These are phyloP conservation scores for Poa pratensis DNA, from an alignment of 176 grass and related monocot species.

Conservation along the genomic window DNA sequence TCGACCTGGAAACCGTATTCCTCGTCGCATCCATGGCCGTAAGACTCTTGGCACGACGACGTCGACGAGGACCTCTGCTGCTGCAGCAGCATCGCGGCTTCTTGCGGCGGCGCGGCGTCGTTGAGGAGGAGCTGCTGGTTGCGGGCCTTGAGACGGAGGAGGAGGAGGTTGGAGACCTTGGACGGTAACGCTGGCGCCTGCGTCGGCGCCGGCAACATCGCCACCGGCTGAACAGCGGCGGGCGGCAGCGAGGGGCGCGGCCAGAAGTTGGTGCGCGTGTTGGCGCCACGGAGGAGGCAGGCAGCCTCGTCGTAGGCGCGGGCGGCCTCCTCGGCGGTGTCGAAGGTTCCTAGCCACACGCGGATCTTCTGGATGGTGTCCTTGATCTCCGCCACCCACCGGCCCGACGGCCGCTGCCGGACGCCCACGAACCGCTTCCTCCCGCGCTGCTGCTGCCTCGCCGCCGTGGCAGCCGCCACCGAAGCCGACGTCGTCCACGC, in stretches of 20 bases:
- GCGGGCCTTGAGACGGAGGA: slow-evolving; percentile 28
- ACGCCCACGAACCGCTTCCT: slow-evolving; percentile 78
- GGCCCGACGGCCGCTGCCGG: slow-evolving; percentile 65
- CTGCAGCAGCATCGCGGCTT: background rate
- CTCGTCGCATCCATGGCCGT: slow-evolving; percentile 23
- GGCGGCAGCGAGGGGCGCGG: slow-evolving; percentile 31
- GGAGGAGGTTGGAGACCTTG: slow-evolving; percentile 54
- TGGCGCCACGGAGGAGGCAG: slow-evolving; percentile 78
- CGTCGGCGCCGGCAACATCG: background rate
- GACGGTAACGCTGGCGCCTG: slow-evolving; percentile 39
- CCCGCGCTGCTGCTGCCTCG: slow-evolving; percentile 22
- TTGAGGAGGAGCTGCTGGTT: slow-evolving; percentile 37
- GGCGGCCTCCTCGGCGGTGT: slow-evolving; percentile 96
- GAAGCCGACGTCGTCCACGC: slow-evolving; percentile 33
- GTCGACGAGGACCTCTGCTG: background rate
- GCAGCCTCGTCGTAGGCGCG: slow-evolving; percentile 83
- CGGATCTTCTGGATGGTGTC: slow-evolving; percentile 95
- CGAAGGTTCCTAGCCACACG: slow-evolving; percentile 93
- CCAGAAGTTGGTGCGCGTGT: slow-evolving; percentile 90
- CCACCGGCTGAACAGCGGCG: background rate
- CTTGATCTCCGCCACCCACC: slow-evolving; percentile 97
- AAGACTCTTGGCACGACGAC: background rate
- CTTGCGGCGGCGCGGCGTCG: background rate
- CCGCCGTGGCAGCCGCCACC: slow-evolving; percentile 27
- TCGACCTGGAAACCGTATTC: slow-evolving; percentile 53